Evolutionary conservation across 2,329 filamentous ascomycete genomes (phyloP), one percentile per base, ranked within the genome.

Genomic region (Stromatinia cepivora): DNA sequence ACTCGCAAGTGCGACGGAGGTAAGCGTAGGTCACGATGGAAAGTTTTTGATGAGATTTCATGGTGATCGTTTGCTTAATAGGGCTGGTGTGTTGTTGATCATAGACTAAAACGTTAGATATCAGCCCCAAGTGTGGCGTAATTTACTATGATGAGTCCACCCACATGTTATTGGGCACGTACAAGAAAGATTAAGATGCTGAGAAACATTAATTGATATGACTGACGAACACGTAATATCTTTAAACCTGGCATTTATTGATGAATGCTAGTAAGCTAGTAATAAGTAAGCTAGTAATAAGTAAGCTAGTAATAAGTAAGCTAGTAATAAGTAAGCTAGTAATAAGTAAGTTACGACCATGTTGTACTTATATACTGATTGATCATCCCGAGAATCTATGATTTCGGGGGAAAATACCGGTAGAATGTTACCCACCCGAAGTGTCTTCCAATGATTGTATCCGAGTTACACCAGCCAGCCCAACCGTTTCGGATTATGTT

Each of bases 81-180:
- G 13, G 45, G 59, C 59, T 28, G 59, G 61, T 28, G 48, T 25
- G n/a, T 36, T 20, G 61, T 28, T 42, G 61, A 64, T 64, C 61
- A 13, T 50, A 4, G 15, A 36, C 31, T 52, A 25, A 52, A 52
- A 52, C 8, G 31, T 34, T 39, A 2, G 7, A 50, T 64, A 34
- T 64, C 61, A 52, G 61, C 61, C 46, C 48, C 61, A 64, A 42
- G n/a, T 64, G 61, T 64, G 46, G 61, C 61, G 61, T 52, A 28
- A 28, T 4, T 52, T 20, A 28, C 9, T 9, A n/a, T 52, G 46
- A 52, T 34, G 31, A 39, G 31, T n/a, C 36, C 22, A 11, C 22
- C 22, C 31, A 36, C 13, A 13, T 48, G n/a, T 48, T 36, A 46
- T n/a, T 48, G 58, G 34, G 34, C 48, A 31, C 1, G 20, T 25